Evolutionary conservation across 2,329 filamentous ascomycete species (phyloP), one percentile per base, ranked within the genome.

Genomic region (Fusarium robinianum): DNA sequence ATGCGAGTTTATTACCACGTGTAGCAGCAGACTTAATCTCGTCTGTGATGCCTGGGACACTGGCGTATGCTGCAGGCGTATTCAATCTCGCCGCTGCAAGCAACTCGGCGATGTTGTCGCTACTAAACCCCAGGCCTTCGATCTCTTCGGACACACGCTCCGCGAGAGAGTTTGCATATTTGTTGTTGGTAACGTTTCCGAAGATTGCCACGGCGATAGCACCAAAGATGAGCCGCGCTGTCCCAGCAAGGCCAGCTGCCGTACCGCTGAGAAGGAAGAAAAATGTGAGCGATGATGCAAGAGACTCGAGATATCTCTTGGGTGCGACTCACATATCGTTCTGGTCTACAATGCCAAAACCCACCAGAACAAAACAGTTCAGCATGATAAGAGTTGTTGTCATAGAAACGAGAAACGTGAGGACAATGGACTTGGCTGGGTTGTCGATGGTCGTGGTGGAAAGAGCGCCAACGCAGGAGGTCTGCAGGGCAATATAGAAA

Each of bases 121-220:
- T n/a, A n/a, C n/a, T n/a, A 27, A 53, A 59, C 11, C 49, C 49
- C 8, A 51, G 43, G 3, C n/a, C 14, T 7, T 51, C 32, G 8
- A 59, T 52, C 4, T 56, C 54, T 8, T 32, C 23, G 9, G 43
- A 41, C 9, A 60, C 41, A 2, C 48, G 26, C 5, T 31, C 34
- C 1, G 58, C 54, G 2, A 55, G 57, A 5, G 41, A 26, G 29
- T 44, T 31, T n/a, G 17, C 39, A 42, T 65, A 67, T n/a, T 60
- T 47, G 35, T 56, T 63, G 6, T 55, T 64, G 30, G 63, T 57
- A 26, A 69, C 63, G 8, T 60, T 60, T 2, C 62, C 66, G 55
- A 65, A 70, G 39, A 70, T 68, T n/a, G 64, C 65, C 2, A 61
- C 66, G 9, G 67, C 66, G 5, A 69, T 57, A 8, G 67, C 64